Evolutionary conservation across 139 green algal genomes (phyloP).

Genomic region (Tetradesmus obliquus): DNA sequence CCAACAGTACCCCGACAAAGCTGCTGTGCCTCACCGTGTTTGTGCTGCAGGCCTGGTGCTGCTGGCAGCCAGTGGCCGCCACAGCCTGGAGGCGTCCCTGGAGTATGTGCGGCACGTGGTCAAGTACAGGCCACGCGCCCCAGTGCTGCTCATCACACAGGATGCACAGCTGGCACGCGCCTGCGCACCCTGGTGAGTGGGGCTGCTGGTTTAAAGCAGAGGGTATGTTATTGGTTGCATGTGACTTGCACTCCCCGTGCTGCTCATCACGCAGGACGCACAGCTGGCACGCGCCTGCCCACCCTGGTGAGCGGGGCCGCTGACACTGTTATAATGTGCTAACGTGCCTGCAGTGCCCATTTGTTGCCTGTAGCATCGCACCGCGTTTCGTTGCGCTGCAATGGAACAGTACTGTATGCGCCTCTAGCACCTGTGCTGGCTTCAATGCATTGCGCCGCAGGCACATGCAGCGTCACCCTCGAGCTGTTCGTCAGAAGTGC

Average conservation of each 20-base stretch:
- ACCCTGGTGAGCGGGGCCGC: not conserved
- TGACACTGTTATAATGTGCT: not conserved
- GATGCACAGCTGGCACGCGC: conserved; percentile 39
- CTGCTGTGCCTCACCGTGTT: too few relatives aligned
- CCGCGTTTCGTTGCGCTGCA: too few relatives aligned
- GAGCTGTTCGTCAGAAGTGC: conserved; percentile 55
- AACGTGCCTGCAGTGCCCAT: not conserved
- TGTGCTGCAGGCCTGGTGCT: conserved; percentile 31
- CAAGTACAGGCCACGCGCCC: conserved; percentile 66
- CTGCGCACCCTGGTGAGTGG: conserved; percentile 53
- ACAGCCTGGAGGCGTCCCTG: not conserved
- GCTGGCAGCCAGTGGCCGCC: conserved; percentile 7
- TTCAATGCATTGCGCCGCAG: too few relatives aligned
- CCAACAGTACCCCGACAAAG: too few relatives aligned
- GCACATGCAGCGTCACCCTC: conserved; percentile 51
- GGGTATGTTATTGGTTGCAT: conserved; percentile 29
- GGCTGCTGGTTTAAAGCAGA: not conserved
- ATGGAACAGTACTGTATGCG: too few relatives aligned
- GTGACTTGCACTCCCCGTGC: conserved; percentile 14
- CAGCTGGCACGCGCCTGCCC: conserved; percentile 50
- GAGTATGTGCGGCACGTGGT: conserved; percentile 32
- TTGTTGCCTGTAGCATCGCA: too few relatives aligned
- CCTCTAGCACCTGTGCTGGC: too few relatives aligned
- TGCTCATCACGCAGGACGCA: conserved; percentile 53
- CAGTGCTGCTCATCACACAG: conserved; percentile 58